phyloP scores from a whole-genome alignment of 257 asterid species.

The Lithospermum erythrorhizon region DNA sequence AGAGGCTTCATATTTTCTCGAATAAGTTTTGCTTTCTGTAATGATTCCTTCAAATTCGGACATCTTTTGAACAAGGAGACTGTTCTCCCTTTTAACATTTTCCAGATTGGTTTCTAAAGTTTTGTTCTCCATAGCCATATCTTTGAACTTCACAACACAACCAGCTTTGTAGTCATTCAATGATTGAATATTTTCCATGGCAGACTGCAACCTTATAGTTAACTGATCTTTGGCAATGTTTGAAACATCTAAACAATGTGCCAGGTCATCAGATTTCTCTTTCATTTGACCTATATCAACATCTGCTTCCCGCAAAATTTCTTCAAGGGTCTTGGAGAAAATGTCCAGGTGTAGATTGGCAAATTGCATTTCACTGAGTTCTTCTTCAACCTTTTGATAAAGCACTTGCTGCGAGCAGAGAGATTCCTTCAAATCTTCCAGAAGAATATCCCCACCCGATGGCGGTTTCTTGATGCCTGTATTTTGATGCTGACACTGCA shows the following conservation, averaged over 20 bases:
- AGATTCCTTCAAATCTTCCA: conserved; percentile 76
- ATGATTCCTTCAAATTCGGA: conserved; percentile 32
- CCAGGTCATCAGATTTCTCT: conserved; percentile 36
- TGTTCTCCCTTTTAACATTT: conserved; percentile 36
- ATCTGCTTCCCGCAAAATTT: conserved; percentile 47
- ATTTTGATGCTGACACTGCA: conserved; percentile 30
- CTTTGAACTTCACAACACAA: conserved; percentile 43
- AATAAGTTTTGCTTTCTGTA: conserved; percentile 28
- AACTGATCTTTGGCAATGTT: conserved; percentile 47
- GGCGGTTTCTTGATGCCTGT: conserved; percentile 32
- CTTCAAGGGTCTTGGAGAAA: conserved; percentile 59
- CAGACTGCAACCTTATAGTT: conserved; percentile 50
- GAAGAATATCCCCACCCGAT: conserved; percentile 57
- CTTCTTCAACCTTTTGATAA: conserved; percentile 73
- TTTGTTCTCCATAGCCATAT: conserved; percentile 56
- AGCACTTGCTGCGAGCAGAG: conserved; percentile 69
- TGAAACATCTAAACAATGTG: conserved; percentile 45
- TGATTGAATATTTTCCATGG: conserved; percentile 44
- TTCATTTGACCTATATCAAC: conserved; percentile 27
- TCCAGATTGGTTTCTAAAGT: conserved; percentile 47
- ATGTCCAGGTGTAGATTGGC: conserved; percentile 60
- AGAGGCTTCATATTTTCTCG: conserved; percentile 51
- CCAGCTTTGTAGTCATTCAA: conserved; percentile 52
- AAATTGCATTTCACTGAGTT: conserved; percentile 64
- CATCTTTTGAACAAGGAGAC: conserved; percentile 48